Evolutionary conservation across 306 rosid species (phyloP).

Genomic region (Amphicarpaea edgeworthii): DNA sequence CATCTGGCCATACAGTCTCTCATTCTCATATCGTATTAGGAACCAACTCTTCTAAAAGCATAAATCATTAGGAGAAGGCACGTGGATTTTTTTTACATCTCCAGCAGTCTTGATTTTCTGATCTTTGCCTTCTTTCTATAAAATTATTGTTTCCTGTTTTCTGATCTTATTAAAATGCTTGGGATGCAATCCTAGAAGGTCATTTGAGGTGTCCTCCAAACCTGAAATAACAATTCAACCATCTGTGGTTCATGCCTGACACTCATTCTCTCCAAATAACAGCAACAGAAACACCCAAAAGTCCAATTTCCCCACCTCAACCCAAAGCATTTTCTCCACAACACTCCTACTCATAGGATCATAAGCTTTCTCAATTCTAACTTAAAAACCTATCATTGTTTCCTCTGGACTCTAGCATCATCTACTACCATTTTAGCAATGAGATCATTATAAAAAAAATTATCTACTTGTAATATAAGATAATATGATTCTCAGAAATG

Average conservation of each 20-base stretch:
- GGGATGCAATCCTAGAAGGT: background rate
- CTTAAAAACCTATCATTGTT: background rate
- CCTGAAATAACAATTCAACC: background rate
- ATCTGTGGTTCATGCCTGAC: background rate
- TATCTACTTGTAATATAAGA: background rate
- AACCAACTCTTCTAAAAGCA: background rate
- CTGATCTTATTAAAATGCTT: conserved; percentile 1
- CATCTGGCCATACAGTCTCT: background rate
- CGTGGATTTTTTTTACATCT: background rate
- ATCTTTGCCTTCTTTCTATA: background rate
- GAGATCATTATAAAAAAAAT: background rate
- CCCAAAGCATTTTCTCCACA: background rate
- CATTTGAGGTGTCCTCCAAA: too few relatives aligned
- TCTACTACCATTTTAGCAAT: background rate
- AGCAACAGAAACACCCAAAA: background rate
- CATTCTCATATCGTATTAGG: background rate
- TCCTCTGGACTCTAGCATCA: background rate
- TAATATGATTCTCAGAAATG: background rate
- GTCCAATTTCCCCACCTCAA: background rate
- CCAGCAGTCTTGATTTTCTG: conserved; percentile 2
- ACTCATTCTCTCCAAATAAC: background rate
- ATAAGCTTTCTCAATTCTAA: background rate
- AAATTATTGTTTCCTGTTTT: background rate
- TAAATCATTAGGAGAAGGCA: background rate
- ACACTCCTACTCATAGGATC: background rate